Evolutionary conservation across 2,329 filamentous ascomycete genomes (phyloP).

Genomic region (Fusarium torulosum): DNA sequence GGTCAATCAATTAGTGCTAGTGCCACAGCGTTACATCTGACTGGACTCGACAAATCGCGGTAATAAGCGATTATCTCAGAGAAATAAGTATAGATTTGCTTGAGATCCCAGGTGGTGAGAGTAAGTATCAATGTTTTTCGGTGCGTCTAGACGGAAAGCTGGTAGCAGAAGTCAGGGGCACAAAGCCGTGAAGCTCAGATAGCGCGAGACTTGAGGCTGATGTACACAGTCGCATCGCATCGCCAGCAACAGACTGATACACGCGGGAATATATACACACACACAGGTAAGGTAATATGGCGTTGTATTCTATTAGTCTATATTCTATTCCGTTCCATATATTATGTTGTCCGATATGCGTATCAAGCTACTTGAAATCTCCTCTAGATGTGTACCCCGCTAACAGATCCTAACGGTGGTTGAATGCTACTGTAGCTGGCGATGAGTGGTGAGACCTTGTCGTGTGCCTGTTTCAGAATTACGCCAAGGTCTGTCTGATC

Average conservation of each 20-base stretch:
- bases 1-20: slow-evolving; percentile 3
- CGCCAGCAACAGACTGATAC: not conserved
- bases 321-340: slow-evolving; percentile 8
- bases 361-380: slow-evolving; percentile 7
- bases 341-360: slow-evolving; percentile 6
- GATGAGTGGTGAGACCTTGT: slow-evolving; percentile 20
- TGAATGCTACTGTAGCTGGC: slow-evolving; percentile 7
- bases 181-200: slow-evolving; percentile 44
- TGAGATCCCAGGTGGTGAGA: not conserved
- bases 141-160: not conserved
- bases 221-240: no score
- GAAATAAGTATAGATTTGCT: no score
- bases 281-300: not conserved
- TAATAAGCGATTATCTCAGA: not conserved
- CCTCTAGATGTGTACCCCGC: slow-evolving; percentile 40
- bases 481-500: slow-evolving; percentile 16
- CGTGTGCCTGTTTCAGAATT: slow-evolving; percentile 38
- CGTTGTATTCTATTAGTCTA: slow-evolving; percentile 23
- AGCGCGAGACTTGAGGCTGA: slow-evolving; percentile 34
- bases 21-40: not conserved
- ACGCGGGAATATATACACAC: not conserved
- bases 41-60: not conserved
- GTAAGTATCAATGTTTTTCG: not conserved
- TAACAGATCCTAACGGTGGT: slow-evolving; percentile 48
- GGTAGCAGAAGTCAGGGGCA: slow-evolving; percentile 43